Evolutionary conservation across 305 asterid genomes (phyloP).

Genomic region (Fraxinus latifolia): DNA sequence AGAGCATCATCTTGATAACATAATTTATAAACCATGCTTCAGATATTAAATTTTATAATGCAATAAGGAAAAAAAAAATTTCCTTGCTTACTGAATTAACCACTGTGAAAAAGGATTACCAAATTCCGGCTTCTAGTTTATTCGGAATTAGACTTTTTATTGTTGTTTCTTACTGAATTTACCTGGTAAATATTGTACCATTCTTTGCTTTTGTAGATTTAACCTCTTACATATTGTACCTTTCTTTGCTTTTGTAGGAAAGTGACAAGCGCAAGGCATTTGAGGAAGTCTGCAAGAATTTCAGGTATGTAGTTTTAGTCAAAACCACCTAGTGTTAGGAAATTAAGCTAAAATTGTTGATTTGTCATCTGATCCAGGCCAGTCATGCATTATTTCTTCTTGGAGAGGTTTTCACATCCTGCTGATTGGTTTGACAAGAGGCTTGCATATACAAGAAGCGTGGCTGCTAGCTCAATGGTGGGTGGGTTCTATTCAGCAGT

Average conservation of each 20-base stretch:
- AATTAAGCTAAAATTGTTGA: conserved; percentile 27
- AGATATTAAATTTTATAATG: conserved; percentile 1
- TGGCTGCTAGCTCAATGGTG: conserved; percentile 99
- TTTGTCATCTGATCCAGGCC: conserved; percentile 63
- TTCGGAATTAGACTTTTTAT: background rate
- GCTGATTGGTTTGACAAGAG: conserved; percentile 98
- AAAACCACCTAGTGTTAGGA: conserved; percentile 12
- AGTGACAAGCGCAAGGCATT: conserved; percentile 80
- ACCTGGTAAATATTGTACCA: conserved; percentile 10
- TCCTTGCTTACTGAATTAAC: conserved; percentile 1
- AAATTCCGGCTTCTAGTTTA: background rate
- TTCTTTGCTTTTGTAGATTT: conserved; percentile 38
- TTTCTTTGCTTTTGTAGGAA: conserved; percentile 49
- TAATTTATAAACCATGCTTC: background rate
- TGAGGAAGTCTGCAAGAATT: conserved; percentile 73
- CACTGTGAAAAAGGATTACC: background rate
- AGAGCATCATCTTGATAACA: background rate
- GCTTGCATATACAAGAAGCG: conserved; percentile 93
- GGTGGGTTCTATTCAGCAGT: conserved; percentile 22
- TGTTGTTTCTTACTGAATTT: background rate
- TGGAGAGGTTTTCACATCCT: conserved; percentile 90
- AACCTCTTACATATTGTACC: conserved; percentile 3
- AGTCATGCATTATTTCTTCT: conserved; percentile 93
- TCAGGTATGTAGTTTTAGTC: conserved; percentile 52
- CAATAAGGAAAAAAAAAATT: background rate